phyloP scores from a whole-genome alignment of 2,329 filamentous ascomycete genomes.

The Diaporthe vexans region DNA sequence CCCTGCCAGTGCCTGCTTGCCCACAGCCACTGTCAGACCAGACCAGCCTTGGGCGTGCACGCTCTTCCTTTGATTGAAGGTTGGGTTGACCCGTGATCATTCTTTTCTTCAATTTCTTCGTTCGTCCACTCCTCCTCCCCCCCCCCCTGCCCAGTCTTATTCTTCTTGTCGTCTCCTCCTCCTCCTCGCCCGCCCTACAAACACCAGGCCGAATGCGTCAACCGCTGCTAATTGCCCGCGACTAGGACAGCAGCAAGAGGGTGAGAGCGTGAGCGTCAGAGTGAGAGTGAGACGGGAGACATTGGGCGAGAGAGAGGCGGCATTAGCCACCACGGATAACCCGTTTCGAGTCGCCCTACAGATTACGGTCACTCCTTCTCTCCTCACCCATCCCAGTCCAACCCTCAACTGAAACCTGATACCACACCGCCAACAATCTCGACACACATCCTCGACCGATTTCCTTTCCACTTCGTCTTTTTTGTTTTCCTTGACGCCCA shows the following conservation, averaged over 20 bases:
- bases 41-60: constrained; percentile 20
- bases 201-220: constrained; percentile 32
- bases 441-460: constrained; percentile 34
- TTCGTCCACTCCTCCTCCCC: background rate
- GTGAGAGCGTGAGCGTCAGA: background rate
- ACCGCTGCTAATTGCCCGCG: constrained; percentile 11
- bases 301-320: constrained; percentile 18
- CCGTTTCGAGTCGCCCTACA: constrained; percentile 34
- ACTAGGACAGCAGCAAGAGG: constrained; percentile 2
- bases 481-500: constrained; percentile 29
- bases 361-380: constrained; percentile 35
- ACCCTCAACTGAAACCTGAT: constrained; percentile 42
- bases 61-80: constrained; percentile 16
- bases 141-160: background rate
- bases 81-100: constrained; percentile 10
- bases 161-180: background rate
- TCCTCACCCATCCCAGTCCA: constrained; percentile 40
- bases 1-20: constrained; percentile 17
- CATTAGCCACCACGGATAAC: constrained; percentile 35
- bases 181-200: background rate
- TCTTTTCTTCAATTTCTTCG: constrained; percentile 30
- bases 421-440: constrained; percentile 40
- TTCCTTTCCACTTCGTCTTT: constrained; percentile 10
- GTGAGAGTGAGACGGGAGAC: constrained; percentile 23
- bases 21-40: constrained; percentile 26